Conservation (phyloP, 768 basidiomycete genomes). For the Suillus plorans region DNA sequence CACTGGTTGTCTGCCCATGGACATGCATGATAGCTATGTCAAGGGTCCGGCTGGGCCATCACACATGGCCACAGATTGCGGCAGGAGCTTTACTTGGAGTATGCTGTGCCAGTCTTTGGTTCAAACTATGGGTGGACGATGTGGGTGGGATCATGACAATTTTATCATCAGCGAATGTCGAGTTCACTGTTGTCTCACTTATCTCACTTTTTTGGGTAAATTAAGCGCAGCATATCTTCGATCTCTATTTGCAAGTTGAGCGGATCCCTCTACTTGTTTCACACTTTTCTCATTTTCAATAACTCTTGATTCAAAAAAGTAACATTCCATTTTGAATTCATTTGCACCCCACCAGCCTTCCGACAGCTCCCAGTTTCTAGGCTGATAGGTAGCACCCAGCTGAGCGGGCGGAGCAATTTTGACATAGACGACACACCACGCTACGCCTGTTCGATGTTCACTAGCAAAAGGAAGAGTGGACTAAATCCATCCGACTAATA, state of each 20-base stretch:
- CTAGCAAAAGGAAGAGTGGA: neutral
- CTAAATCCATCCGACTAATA: neutral
- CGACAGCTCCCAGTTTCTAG: neutral
- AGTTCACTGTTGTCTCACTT: neutral
- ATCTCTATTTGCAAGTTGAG: neutral
- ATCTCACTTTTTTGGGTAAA: constrained; percentile 4
- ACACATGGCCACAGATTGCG: constrained; percentile 67
- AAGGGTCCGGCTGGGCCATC: constrained; percentile 74
- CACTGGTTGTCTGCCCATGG: constrained; percentile 55
- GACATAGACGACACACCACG: neutral
- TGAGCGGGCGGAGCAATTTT: neutral
- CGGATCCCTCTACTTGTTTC: neutral
- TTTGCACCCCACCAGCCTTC: neutral
- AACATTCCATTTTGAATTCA: neutral
- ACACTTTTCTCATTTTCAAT: neutral
- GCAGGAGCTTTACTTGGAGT: constrained; percentile 60
- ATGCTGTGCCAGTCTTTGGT: constrained; percentile 54
- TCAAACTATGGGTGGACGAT: constrained; percentile 48
- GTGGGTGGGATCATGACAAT: constrained; percentile 21
- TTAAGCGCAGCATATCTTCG: neutral
- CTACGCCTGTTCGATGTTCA: neutral
- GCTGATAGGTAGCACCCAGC: neutral
- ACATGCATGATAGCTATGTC: constrained; percentile 57
- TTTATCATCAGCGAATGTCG: neutral
- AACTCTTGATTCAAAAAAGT: neutral